Conservation (phyloP, 106 monocot species). For the Acorus gramineus region DNA sequence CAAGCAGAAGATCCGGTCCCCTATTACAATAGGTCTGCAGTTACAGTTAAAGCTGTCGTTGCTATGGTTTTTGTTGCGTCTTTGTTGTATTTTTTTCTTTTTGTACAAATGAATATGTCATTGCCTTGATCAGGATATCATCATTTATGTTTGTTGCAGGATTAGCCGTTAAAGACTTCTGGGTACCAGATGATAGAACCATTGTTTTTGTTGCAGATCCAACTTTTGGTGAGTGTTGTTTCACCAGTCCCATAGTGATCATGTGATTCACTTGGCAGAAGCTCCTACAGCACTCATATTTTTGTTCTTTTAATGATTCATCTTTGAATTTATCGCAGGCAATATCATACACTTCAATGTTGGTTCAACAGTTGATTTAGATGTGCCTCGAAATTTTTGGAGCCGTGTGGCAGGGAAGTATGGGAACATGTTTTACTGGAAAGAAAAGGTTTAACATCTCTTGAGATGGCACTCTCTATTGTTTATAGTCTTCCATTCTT, state of each 20-base stretch:
- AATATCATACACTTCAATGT: conserved; percentile 86
- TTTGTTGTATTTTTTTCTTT: too few species aligned
- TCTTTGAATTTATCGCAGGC: conserved; percentile 23
- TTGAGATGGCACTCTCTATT: too few species aligned
- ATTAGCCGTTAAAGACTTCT: conserved; percentile 82
- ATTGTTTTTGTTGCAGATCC: conserved; percentile 95
- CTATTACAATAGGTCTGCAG: too few species aligned
- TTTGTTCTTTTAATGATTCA: background rate
- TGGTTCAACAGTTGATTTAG: conserved; percentile 67
- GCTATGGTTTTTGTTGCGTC: too few species aligned
- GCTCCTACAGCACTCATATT: too few species aligned
- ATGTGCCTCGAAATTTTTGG: conserved; percentile 83
- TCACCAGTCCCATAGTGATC: too few species aligned
- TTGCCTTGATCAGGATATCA: background rate
- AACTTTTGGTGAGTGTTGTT: conserved; percentile 56
- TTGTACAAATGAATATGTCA: too few species aligned
- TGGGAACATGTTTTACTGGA: conserved; percentile 97
- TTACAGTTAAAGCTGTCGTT: too few species aligned
- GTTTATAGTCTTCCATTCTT: too few species aligned
- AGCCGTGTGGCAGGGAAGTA: conserved; percentile 83
- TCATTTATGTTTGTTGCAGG: conserved; percentile 27
- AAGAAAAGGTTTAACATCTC: conserved; percentile 56
- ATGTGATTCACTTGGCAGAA: too few species aligned
- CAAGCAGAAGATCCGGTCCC: too few species aligned
- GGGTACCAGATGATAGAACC: conserved; percentile 89